Base-by-base conservation (phyloP, 129 eudicot genomes). In the sunflower (Helianthus annuus) region DNA sequence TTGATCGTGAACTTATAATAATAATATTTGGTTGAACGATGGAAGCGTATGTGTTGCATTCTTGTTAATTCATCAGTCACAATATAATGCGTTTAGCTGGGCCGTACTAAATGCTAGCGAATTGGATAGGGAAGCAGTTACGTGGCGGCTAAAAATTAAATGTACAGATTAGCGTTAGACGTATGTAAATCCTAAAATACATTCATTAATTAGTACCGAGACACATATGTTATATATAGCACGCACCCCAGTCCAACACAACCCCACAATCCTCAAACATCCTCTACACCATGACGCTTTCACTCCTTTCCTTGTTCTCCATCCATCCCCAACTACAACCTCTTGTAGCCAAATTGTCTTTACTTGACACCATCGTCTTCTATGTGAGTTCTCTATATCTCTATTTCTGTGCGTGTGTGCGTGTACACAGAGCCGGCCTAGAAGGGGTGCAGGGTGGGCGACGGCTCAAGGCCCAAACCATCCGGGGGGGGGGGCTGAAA, bases 301-400 rank as follows among this genome's bases (percentile, higher is more conserved):
- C 71, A 61, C 27, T 63, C 46, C 49, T 38, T 63, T 44, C 79
- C 22, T 70, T 83, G 7, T 73, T 79, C 72, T 78, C 70, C 56
- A 61, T 85, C 69, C 90, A 85, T 76, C 86, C 86, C 69, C 83
- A 82, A 45, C 68, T 82, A 24, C 78, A 48, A 40, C 84, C 61
- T 67, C 39, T 62, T 16, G 56, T 82, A 3, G 60, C 84, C 51
- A 82, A 76, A 29, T 67, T 85, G 80, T 63, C 86, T 11, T 67
- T 82, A 70, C 6, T 82, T 17, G 90, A 85, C 78, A 82, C 53
- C 14, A 10, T 85, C 48, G 4, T 85, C 32, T 81, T 85, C 66
- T 81, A 60, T 78, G 89, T 81, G 38, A 81, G 89, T 57, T 14
- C 39, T 52, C 49, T 65, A 48, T 64, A 38, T 56, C 32, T 58